Percentiles rank a stretch among this genome's conserved stretches.
Conservation (phyloP, 2,329 filamentous ascomycete genomes). For the Fusarium pseudograminearum region DNA sequence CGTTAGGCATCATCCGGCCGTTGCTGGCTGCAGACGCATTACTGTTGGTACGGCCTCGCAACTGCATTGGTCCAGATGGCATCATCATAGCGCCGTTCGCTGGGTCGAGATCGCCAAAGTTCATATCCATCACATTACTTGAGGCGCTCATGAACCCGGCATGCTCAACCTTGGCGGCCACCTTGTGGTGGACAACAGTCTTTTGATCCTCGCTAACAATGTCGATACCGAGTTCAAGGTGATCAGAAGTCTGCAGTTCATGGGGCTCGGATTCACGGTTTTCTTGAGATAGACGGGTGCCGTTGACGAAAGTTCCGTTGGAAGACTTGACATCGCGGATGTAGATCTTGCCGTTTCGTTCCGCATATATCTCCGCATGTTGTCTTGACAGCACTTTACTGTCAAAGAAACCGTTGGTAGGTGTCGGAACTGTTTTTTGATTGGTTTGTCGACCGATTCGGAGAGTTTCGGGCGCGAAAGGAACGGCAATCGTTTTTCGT, state of each 20-base stretch:
- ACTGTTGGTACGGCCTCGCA: slow-evolving; percentile 76
- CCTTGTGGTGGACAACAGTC: slow-evolving; percentile 98
- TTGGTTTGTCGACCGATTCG: slow-evolving; percentile 97
- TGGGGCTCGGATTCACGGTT: slow-evolving; percentile 97
- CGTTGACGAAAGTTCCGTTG: slow-evolving; percentile 98
- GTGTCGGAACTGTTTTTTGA: slow-evolving; percentile 91
- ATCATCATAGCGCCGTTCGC: slow-evolving; percentile 80
- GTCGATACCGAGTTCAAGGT: slow-evolving; percentile 94
- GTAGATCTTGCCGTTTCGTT: slow-evolving; percentile 86
- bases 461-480: slow-evolving; percentile 92
- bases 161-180: slow-evolving; percentile 95
- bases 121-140: slow-evolving; percentile 86
- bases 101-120: slow-evolving; percentile 91
- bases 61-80: slow-evolving; percentile 74
- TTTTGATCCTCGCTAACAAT: slow-evolving; percentile 99
- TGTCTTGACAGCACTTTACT: slow-evolving; percentile 97
- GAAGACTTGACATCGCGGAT: slow-evolving; percentile 98
- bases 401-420: slow-evolving; percentile 94
- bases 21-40: slow-evolving; percentile 73
- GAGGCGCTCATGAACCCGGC: slow-evolving; percentile 83
- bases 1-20: slow-evolving; percentile 69
- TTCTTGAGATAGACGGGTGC: slow-evolving; percentile 87
- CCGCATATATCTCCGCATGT: slow-evolving; percentile 96
- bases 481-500: slow-evolving; percentile 93
- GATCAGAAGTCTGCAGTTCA: slow-evolving; percentile 90